phyloP scores from a whole-genome alignment of 768 basidiomycete species.

The Podaxis carcinomalis region DNA sequence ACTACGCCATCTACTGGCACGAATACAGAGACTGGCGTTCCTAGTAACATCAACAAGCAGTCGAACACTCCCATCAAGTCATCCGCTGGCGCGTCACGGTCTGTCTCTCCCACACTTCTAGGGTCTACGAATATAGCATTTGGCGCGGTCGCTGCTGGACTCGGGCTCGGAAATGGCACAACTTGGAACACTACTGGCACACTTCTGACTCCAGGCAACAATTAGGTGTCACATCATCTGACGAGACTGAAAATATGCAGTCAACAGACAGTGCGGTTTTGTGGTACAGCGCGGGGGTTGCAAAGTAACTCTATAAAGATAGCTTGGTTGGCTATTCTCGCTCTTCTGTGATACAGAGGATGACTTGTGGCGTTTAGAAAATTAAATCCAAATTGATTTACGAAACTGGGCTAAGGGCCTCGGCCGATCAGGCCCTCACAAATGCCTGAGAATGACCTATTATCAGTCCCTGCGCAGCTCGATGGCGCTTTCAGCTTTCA shows the following conservation, averaged over 20 bases:
- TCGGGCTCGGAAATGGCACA: constrained; percentile 7
- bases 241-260: neutral
- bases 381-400: too few relatives aligned
- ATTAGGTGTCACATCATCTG: neutral
- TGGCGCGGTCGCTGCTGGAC: constrained; percentile 5
- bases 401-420: too few relatives aligned
- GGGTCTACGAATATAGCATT: constrained; percentile 1
- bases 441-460: neutral
- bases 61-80: neutral
- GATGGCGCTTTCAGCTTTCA: neutral
- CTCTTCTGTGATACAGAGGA: neutral
- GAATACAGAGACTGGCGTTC: neutral
- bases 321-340: neutral
- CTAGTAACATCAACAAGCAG: neutral
- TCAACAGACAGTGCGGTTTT: neutral
- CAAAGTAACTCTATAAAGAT: neutral
- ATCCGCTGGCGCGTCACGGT: neutral
- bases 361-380: too few relatives aligned
- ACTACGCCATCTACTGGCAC: neutral
- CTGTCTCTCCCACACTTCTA: constrained; percentile 6
- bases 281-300: neutral
- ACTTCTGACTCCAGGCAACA: neutral
- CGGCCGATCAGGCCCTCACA: too few relatives aligned
- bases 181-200: constrained; percentile 3
- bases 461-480: neutral